Percentiles rank a stretch among this genome's conserved stretches.
These are phyloP conservation scores for Boletus huronensis DNA, from an alignment of 768 basidiomycete genomes.

Conservation along the genomic window DNA sequence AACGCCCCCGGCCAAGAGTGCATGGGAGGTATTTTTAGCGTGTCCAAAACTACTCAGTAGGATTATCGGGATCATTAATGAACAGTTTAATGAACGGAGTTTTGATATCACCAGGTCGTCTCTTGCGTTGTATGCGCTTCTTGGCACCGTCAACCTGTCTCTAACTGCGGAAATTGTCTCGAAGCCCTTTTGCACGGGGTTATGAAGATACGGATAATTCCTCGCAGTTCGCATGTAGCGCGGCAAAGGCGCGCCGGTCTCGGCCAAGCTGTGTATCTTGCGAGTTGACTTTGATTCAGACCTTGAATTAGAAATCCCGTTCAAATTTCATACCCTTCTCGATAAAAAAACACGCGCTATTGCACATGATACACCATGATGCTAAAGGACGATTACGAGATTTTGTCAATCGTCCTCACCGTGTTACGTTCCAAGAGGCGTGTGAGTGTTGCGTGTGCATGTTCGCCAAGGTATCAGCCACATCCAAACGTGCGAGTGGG, in stretches of 20 bases:
- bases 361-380: constrained; percentile 4
- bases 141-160: constrained; percentile 4
- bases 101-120: constrained; percentile 5
- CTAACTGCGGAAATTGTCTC: constrained; percentile 26
- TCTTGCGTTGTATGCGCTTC: background rate
- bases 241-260: constrained; percentile 10
- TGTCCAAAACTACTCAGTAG: constrained; percentile 41
- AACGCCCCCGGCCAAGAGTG: constrained; percentile 30
- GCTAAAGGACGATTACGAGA: constrained; percentile 15
- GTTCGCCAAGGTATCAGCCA: background rate
- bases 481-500: constrained; percentile 3
- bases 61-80: constrained; percentile 28
- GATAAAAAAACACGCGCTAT: constrained; percentile 6
- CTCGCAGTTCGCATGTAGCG: constrained; percentile 14
- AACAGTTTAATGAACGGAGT: constrained; percentile 26
- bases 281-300: constrained; percentile 22
- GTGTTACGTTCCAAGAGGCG: constrained; percentile 17
- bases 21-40: constrained; percentile 55
- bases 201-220: constrained; percentile 7
- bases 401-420: background rate
- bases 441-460: background rate
- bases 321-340: constrained; percentile 3
- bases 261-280: constrained; percentile 11
- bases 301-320: constrained; percentile 17
- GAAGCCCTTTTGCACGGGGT: constrained; percentile 13